Base-by-base conservation (phyloP, 2,329 filamentous ascomycete species). In the Aspergillus ruber region DNA sequence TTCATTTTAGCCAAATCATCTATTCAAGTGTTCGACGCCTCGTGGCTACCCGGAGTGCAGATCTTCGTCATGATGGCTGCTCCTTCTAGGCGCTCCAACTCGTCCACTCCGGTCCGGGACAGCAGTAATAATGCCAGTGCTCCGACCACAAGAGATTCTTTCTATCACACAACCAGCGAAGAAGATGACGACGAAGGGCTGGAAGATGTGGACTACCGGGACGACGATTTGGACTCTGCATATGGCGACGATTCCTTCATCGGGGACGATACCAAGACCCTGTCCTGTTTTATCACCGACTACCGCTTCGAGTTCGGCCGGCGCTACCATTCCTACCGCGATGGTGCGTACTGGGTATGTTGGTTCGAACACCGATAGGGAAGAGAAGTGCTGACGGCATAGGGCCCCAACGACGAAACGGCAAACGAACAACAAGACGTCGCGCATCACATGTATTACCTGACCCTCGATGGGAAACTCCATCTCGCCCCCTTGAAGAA, bases 361-460 rank as follows among this genome's bases (percentile, higher is more conserved):
- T 40, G 20, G n/a, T 20, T 45, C n/a, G 10, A 15, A 20, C 13
- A 39, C 18, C 9, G 15, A 20, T 4, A 21, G 20, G 8, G 12
- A 42, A 42, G 29, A 27, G 25, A 9, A 9, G 25, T 12, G 4
- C 10, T 27, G 25, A 27, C 42, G 10, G 5, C 17, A 13, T 15
- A 36, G 44, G 39, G 55, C 4, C 57, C 58, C 1, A 61, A 61
- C 23, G 58, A 61, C 43, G 57, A 58, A 23, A 45, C 44, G 17
- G 55, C 54, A 2, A 53, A 55, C 38, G 56, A 59, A 27, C 52
- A 54, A 23, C 42, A 52, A 44, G 51, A 58, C 38, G 47, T 76
- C 43, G 70, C 71, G 8, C 68, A 71, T 49, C 63, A 70, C 56
- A 60, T 74, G 51, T 68, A 66, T 56, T 50, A 63, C 36, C 52